Evolutionary conservation across 106 monocot genomes (phyloP).

Genomic region (Dendrobium catenatum): DNA sequence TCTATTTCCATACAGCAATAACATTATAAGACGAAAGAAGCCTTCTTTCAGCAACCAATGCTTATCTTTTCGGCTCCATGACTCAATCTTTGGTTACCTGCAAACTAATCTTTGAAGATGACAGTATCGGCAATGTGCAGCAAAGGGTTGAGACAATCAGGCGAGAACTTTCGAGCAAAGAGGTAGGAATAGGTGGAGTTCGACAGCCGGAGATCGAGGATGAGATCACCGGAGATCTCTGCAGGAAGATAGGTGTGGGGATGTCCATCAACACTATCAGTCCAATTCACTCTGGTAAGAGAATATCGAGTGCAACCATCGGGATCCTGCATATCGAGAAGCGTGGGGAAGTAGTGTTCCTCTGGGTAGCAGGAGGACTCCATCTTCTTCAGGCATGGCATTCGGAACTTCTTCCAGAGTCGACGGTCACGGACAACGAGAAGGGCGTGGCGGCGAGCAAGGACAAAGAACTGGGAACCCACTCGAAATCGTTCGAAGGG

Average conservation of each 20-base stretch:
- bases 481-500: conserved; percentile 63
- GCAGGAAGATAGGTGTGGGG: conserved; percentile 51
- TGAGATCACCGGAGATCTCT: conserved; percentile 46
- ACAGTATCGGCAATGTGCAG: conserved; percentile 52
- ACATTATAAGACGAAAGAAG: neutral
- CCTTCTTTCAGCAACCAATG: neutral
- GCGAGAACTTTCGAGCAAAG: conserved; percentile 78
- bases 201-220: conserved; percentile 54
- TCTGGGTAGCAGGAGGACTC: conserved; percentile 81
- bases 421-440: conserved; percentile 60
- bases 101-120: conserved; percentile 43
- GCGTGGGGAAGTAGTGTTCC: conserved; percentile 94
- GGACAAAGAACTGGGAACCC: conserved; percentile 89
- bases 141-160: conserved; percentile 47
- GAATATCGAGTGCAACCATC: conserved; percentile 57
- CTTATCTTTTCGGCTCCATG: neutral
- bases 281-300: conserved; percentile 87
- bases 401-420: conserved; percentile 77
- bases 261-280: conserved; percentile 69
- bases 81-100: neutral
- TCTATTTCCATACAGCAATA: neutral
- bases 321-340: conserved; percentile 74
- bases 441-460: conserved; percentile 60
- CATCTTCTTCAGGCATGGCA: conserved; percentile 55
- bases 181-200: conserved; percentile 52